Conservation (phyloP, 2,329 filamentous ascomycete species). For the Neophaeococcomyces aloes region DNA sequence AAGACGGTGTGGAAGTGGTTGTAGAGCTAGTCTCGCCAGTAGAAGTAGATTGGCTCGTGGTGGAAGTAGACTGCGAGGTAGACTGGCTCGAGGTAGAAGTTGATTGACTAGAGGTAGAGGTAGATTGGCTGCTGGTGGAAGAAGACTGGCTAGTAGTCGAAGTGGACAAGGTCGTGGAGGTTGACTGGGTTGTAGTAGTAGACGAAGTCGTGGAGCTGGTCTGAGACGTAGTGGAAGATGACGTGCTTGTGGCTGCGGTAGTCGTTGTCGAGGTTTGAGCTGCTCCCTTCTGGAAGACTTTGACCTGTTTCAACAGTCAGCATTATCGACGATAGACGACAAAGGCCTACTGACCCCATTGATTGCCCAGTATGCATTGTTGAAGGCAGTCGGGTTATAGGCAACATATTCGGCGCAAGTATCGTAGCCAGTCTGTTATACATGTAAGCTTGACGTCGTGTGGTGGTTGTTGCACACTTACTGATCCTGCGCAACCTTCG, state of each 20-base stretch:
- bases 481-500: constrained; percentile 48
- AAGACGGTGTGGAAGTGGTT: background rate
- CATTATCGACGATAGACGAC: too few relatives aligned
- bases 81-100: too few relatives aligned
- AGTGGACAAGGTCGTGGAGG: background rate
- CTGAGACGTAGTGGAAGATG: background rate
- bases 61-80: too few relatives aligned
- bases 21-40: background rate
- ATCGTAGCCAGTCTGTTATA: constrained; percentile 36
- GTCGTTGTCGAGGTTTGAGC: constrained; percentile 5
- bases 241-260: constrained; percentile 3
- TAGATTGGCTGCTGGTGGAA: too few relatives aligned
- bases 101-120: too few relatives aligned
- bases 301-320: too few relatives aligned
- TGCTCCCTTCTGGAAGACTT: constrained; percentile 42
- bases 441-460: too few relatives aligned
- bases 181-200: background rate
- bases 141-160: background rate
- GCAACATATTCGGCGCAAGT: constrained; percentile 65
- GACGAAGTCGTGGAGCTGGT: background rate
- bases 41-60: background rate
- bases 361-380: constrained; percentile 64
- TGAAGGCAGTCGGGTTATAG: constrained; percentile 55
- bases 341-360: too few relatives aligned
- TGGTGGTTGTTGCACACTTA: too few relatives aligned